Conservation (phyloP, 1,284 basidiomycete genomes). For the Wallemia hederae region DNA sequence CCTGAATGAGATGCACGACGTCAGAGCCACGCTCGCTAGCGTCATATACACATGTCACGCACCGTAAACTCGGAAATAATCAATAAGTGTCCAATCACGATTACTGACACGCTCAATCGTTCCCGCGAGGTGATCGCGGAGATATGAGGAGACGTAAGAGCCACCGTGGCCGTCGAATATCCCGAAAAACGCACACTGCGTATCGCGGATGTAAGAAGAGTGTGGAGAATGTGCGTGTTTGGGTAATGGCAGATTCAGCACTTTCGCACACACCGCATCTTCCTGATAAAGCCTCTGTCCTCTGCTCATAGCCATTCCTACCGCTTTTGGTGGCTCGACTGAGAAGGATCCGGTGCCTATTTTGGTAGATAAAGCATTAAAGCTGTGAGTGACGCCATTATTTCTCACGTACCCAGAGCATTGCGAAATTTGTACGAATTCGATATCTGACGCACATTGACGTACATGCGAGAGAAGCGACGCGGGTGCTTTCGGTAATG, state of each 20-base stretch:
- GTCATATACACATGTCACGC: not conserved
- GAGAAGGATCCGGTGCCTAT: not conserved
- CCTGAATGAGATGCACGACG: not conserved
- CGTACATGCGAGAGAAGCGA: not conserved
- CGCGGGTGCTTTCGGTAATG: not conserved
- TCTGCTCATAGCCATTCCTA: not conserved
- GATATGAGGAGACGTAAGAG: not conserved
- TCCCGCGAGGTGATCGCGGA: not conserved
- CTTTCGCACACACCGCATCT: not conserved
- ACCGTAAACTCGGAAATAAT: not conserved
- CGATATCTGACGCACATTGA: not conserved
- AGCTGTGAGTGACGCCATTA: not conserved
- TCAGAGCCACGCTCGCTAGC: not conserved
- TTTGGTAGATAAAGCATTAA: too few relatives aligned
- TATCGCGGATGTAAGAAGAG: not conserved
- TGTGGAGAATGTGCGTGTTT: too few relatives aligned
- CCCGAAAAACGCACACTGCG: not conserved
- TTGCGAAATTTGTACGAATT: not conserved
- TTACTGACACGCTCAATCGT: not conserved
- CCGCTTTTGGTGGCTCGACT: not conserved
- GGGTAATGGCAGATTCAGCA: not conserved
- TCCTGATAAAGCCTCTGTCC: not conserved
- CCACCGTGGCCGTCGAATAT: not conserved
- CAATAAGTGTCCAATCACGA: not conserved
- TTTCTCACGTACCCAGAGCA: not conserved